Evolutionary conservation across 371 early-diverging fungal genomes (phyloP).

Genomic region (Sporodiniella umbellata): DNA sequence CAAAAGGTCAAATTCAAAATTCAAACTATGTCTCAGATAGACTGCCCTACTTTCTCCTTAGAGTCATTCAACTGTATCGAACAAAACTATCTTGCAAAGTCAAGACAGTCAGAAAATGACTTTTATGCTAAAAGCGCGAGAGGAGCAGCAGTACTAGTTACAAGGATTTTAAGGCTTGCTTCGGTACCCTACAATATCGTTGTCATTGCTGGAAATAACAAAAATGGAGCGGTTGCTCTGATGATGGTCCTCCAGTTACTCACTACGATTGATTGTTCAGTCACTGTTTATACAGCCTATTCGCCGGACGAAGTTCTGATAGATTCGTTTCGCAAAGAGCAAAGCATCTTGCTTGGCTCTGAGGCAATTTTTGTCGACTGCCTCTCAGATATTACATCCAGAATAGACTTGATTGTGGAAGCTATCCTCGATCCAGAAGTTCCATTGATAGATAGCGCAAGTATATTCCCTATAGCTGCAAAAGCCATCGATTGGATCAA

Average conservation of each 20-base stretch:
- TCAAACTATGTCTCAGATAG: constrained; percentile 12
- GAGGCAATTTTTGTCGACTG: constrained; percentile 29
- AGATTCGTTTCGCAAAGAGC: constrained; percentile 19
- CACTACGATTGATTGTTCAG: constrained; percentile 69
- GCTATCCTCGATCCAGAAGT: constrained; percentile 66
- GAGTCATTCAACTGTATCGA: constrained; percentile 49
- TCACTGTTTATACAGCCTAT: constrained; percentile 60
- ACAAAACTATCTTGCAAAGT: constrained; percentile 39
- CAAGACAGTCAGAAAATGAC: constrained; percentile 1
- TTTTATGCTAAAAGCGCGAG: constrained; percentile 72
- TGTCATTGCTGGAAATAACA: constrained; percentile 71
- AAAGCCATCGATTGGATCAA: constrained; percentile 74
- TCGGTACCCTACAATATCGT: constrained; percentile 60
- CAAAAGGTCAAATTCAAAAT: neutral
- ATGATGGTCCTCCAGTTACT: constrained; percentile 70
- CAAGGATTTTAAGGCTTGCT: constrained; percentile 62
- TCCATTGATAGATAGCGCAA: constrained; percentile 52
- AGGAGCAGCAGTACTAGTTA: constrained; percentile 63
- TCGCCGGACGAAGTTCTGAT: constrained; percentile 24
- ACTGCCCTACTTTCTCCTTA: constrained; percentile 53
- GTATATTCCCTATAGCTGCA: constrained; percentile 40
- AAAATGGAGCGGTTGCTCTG: constrained; percentile 69
- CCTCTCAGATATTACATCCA: too few relatives aligned
- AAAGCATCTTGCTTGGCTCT: constrained; percentile 31
- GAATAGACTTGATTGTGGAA: constrained; percentile 69